Conservation (phyloP, 2,329 filamentous ascomycete species). For the Magnaporthiopsis poae region DNA sequence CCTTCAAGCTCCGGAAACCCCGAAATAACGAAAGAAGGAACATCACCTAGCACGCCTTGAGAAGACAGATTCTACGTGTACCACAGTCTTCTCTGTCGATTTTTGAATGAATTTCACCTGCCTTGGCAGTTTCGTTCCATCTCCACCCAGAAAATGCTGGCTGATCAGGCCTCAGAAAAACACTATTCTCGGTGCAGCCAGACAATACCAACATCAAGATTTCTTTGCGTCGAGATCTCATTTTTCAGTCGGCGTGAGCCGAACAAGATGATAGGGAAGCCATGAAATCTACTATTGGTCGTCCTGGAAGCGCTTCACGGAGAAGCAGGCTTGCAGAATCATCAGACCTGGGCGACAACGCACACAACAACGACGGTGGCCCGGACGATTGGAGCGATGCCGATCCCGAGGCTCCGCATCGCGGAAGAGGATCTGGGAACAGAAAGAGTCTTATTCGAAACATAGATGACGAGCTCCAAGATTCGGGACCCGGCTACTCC, state of each 20-base stretch:
- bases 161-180: neutral
- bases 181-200: neutral
- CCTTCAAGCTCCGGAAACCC: too few species aligned
- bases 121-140: neutral
- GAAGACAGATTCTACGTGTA: neutral
- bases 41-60: neutral
- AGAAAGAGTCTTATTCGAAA: neutral
- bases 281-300: neutral
- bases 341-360: neutral
- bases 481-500: neutral
- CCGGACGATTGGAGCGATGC: neutral
- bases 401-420: neutral
- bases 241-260: neutral
- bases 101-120: neutral
- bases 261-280: neutral
- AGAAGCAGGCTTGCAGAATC: neutral
- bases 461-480: neutral
- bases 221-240: neutral
- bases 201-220: neutral
- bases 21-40: neutral
- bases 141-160: neutral
- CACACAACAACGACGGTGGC: neutral
- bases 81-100: neutral
- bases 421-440: neutral
- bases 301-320: neutral